Percentiles rank a stretch among this genome's conserved stretches.
phyloP scores from a whole-genome alignment of 2,329 filamentous ascomycete genomes.

The Ophiostoma sp. region DNA sequence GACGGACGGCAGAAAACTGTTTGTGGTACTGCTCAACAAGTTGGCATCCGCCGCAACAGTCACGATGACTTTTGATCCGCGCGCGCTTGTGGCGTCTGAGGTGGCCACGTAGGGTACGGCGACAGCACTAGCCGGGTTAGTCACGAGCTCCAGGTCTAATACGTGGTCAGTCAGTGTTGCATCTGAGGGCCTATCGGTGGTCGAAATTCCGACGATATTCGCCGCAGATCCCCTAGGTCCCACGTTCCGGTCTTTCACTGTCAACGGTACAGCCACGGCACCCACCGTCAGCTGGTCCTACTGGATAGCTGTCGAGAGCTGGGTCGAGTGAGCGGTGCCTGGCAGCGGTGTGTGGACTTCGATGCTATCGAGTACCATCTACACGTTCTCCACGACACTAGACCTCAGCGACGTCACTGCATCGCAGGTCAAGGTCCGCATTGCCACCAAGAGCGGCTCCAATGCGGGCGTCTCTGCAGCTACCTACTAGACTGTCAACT shows the following conservation, averaged over 20 bases:
- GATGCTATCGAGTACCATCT: neutral
- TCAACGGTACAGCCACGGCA: neutral
- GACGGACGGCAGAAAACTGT: neutral
- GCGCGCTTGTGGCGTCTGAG: neutral
- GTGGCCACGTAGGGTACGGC: neutral
- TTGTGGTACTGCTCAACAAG: neutral
- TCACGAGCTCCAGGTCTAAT: neutral
- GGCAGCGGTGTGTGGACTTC: neutral
- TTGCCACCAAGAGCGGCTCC: neutral
- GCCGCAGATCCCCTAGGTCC: neutral
- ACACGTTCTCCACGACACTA: neutral
- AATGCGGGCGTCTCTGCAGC: neutral
- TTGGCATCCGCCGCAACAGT: neutral
- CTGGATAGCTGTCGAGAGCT: neutral
- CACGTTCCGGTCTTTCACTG: neutral
- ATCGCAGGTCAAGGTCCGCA: neutral
- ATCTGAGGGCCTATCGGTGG: neutral
- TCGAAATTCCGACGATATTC: neutral
- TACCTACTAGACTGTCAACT: neutral
- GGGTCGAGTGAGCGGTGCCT: neutral
- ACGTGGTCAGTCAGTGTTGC: neutral
- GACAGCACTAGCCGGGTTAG: neutral
- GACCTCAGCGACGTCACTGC: neutral
- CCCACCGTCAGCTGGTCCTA: neutral
- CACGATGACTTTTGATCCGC: neutral